phyloP scores from a whole-genome alignment of 83 land plant species.

The Thuja plicata region DNA sequence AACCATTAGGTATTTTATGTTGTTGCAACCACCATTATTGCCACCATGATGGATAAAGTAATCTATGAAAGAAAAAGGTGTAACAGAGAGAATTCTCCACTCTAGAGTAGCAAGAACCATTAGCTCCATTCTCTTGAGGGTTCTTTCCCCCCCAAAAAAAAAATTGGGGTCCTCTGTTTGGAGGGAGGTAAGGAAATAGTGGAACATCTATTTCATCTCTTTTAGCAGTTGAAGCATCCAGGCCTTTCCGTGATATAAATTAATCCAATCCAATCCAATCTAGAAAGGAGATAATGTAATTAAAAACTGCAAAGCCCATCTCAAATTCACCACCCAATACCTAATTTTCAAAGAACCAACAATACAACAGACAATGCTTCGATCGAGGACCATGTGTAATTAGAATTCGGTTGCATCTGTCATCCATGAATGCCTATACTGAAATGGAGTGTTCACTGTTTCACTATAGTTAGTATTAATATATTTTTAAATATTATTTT shows the following conservation, averaged over 20 bases:
- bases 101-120: conserved; percentile 47
- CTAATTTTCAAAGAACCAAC: neutral
- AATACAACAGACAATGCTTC: no score
- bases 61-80: conserved; percentile 51
- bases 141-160: conserved; percentile 27
- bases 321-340: neutral
- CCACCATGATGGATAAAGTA: conserved; percentile 21
- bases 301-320: neutral
- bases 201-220: conserved; percentile 54
- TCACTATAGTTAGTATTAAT: no score
- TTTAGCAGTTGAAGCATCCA: conserved; percentile 55
- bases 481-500: no score
- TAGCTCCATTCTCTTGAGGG: conserved; percentile 59
- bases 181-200: conserved; percentile 30
- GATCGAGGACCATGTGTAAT: no score
- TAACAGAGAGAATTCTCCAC: conserved; percentile 47
- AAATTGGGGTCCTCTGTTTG: conserved; percentile 21
- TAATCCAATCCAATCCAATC: neutral
- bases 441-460: no score
- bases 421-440: no score
- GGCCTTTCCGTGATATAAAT: conserved; percentile 23
- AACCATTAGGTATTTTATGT: neutral
- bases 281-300: neutral
- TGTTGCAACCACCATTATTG: neutral
- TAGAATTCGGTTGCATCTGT: no score